Evolutionary conservation across 495 filamentous ascomycete species (phyloP).

Genomic region (Trichoderma gamsii): DNA sequence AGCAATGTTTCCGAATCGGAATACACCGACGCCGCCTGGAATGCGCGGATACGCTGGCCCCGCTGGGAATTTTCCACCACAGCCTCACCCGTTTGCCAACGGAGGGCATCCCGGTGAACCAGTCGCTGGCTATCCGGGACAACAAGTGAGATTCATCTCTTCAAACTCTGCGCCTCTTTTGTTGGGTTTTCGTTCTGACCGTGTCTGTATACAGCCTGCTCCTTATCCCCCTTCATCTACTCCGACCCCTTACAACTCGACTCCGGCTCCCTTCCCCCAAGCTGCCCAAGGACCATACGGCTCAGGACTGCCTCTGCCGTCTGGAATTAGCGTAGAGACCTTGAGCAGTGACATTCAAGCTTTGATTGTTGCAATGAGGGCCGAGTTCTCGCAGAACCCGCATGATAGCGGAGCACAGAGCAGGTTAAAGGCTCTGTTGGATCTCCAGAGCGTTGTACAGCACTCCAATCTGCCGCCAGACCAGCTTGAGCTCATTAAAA

Average conservation of each 20-base stretch:
- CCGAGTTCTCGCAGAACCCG: conserved; percentile 64
- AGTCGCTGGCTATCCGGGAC: background rate
- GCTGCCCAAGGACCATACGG: conserved; percentile 10
- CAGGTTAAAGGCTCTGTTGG: conserved; percentile 77
- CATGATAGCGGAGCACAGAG: conserved; percentile 67
- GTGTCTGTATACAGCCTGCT: background rate
- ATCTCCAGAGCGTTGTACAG: conserved; percentile 75
- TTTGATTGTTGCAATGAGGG: conserved; percentile 63
- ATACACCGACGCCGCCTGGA: conserved; percentile 60
- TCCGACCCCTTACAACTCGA: background rate
- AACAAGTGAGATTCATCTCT: conserved; percentile 7
- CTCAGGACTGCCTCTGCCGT: conserved; percentile 40
- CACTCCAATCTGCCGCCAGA: conserved; percentile 71
- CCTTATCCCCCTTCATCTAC: conserved; percentile 11
- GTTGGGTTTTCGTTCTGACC: background rate
- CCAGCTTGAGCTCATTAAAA: conserved; percentile 70
- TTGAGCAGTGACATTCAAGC: conserved; percentile 76
- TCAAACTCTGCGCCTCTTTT: background rate
- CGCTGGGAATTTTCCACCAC: background rate
- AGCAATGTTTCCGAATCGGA: conserved; percentile 51
- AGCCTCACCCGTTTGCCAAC: background rate
- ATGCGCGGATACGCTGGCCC: conserved; percentile 20
- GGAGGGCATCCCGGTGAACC: conserved; percentile 13
- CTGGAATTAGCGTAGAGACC: conserved; percentile 56
- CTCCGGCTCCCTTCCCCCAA: background rate